phyloP scores from a whole-genome alignment of 2,329 filamentous ascomycete species.

The Didymella pomorum region DNA sequence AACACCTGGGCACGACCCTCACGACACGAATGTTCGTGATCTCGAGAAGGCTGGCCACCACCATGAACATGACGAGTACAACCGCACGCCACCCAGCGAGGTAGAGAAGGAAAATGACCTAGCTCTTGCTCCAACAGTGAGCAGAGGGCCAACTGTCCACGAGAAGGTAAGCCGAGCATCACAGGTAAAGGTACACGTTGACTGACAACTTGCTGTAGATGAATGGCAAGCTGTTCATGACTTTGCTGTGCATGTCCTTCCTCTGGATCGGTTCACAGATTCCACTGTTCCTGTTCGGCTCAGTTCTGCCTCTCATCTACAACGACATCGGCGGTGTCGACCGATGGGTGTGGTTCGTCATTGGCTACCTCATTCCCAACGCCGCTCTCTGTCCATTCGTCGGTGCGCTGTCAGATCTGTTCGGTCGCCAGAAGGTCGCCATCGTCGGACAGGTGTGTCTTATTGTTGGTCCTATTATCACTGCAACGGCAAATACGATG shows the following conservation, averaged over 20 bases:
- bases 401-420: slow-evolving; percentile 55
- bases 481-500: slow-evolving; percentile 40
- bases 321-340: slow-evolving; percentile 67
- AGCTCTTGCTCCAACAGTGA: slow-evolving; percentile 18
- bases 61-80: slow-evolving; percentile 22
- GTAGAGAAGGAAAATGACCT: slow-evolving; percentile 28
- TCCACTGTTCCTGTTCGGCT: slow-evolving; percentile 59
- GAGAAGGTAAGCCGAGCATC: slow-evolving; percentile 27
- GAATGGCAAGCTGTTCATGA: slow-evolving; percentile 59
- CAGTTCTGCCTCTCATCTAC: slow-evolving; percentile 62
- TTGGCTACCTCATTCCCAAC: slow-evolving; percentile 63
- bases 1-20: slow-evolving; percentile 19
- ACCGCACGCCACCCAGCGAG: slow-evolving; percentile 30
- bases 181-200: background rate
- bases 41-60: slow-evolving; percentile 7
- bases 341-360: slow-evolving; percentile 65
- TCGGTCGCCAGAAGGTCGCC: slow-evolving; percentile 45
- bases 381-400: slow-evolving; percentile 70
- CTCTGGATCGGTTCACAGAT: slow-evolving; percentile 69
- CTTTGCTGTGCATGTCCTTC: slow-evolving; percentile 66
- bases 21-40: slow-evolving; percentile 13
- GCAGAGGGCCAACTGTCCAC: slow-evolving; percentile 34
- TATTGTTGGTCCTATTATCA: slow-evolving; percentile 49
- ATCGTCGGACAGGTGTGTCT: slow-evolving; percentile 45
- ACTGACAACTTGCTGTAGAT: slow-evolving; percentile 22